A percentile compares a stretch with the other conserved stretches of the same genome.
Conservation (phyloP, 1,284 basidiomycete genomes). For the Boletus mariae region DNA sequence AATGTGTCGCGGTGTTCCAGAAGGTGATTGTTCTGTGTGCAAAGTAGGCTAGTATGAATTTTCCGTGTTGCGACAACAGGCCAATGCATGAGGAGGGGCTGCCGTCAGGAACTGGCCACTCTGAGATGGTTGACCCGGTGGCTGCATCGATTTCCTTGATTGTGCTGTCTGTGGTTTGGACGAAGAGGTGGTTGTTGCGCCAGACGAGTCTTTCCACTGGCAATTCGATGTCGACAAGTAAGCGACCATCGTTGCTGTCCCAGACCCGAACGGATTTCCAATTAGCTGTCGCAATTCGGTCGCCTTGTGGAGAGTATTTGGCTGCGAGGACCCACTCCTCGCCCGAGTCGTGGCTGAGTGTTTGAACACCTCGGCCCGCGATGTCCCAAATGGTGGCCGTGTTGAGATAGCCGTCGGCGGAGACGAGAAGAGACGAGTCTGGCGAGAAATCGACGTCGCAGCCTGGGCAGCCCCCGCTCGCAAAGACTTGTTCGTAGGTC, state of each 20-base stretch:
- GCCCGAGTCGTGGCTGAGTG: neutral
- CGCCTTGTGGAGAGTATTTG: no score
- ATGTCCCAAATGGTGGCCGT: constrained; percentile 2
- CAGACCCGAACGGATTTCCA: no score
- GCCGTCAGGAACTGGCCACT: neutral
- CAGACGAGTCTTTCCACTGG: neutral
- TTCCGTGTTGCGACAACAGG: neutral
- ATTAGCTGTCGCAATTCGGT: no score
- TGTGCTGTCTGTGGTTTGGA: neutral
- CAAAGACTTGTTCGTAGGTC: neutral
- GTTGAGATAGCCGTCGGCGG: neutral
- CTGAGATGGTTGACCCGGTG: neutral
- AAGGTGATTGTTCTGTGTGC: neutral
- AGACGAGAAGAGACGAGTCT: constrained; percentile 5
- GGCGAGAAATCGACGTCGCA: constrained; percentile 10
- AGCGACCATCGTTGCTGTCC: no score
- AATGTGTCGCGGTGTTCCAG: no score
- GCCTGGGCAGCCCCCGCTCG: neutral
- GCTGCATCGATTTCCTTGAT: neutral
- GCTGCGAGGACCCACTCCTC: no score
- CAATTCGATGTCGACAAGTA: no score
- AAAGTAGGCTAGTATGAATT: neutral
- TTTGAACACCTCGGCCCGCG: rapidly evolving
- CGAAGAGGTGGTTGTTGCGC: neutral
- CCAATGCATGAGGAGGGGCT: neutral